Conservation (phyloP, 192 early-diverging fungal genomes). For the Coemansia sp. region DNA sequence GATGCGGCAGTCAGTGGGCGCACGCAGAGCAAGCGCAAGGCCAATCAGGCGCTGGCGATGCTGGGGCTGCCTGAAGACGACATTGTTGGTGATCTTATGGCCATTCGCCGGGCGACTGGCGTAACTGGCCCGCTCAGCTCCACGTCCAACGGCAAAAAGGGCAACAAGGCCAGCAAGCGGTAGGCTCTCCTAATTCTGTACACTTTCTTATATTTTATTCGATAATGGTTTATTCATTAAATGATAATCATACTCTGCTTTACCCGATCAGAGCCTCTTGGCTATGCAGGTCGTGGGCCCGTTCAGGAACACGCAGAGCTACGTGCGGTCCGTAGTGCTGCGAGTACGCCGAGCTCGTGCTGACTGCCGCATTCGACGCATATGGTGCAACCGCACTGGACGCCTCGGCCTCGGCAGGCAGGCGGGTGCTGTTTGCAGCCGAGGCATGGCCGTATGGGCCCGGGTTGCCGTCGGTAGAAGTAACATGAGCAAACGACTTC, state of each 20-base stretch:
- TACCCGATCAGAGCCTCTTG: conserved; percentile 15
- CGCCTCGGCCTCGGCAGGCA: background rate
- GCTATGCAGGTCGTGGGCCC: conserved; percentile 17
- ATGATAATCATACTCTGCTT: background rate
- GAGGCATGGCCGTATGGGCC: conserved; percentile 13
- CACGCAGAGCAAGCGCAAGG: conserved; percentile 50
- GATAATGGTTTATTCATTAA: background rate
- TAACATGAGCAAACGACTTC: conserved; percentile 13
- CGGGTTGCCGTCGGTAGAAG: conserved; percentile 5
- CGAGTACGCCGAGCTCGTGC: conserved; percentile 21
- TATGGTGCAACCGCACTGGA: background rate
- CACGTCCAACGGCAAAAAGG: conserved; percentile 39
- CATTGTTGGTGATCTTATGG: conserved; percentile 42
- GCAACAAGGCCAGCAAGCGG: conserved; percentile 40
- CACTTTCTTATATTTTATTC: background rate
- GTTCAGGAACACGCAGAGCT: conserved; percentile 10
- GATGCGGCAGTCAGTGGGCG: conserved; percentile 19
- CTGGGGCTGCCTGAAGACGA: conserved; percentile 45
- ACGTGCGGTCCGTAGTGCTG: conserved; percentile 19
- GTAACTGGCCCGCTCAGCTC: conserved; percentile 43
- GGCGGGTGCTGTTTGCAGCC: background rate
- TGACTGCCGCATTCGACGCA: background rate
- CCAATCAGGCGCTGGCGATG: conserved; percentile 32
- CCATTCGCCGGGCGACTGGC: conserved; percentile 42
- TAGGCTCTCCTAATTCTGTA: conserved; percentile 5